These are phyloP conservation scores for Uromyces viciae-fabae DNA, from an alignment of 1,284 basidiomycete species.

Conservation along the genomic window DNA sequence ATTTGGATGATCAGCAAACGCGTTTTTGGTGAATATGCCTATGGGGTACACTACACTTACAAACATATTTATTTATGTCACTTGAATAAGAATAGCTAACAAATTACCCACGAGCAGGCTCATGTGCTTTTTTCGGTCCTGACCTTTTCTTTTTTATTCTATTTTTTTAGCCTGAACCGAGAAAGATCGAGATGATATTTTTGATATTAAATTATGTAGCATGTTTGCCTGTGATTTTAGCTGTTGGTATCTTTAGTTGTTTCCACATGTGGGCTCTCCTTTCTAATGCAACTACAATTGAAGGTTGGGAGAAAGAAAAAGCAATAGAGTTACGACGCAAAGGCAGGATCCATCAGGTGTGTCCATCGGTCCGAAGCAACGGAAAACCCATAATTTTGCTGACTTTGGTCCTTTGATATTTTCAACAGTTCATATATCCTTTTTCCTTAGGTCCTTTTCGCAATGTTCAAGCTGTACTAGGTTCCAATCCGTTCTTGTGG, in stretches of 20 bases:
- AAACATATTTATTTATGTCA: too few relatives aligned
- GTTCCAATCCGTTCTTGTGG: conserved; percentile 49
- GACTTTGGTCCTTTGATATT: background rate
- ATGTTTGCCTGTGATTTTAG: conserved; percentile 40
- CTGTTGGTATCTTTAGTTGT: conserved; percentile 43
- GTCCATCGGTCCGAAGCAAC: too few relatives aligned
- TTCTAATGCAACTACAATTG: conserved; percentile 45
- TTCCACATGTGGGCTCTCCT: conserved; percentile 41
- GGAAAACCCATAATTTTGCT: background rate
- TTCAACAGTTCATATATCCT: conserved; percentile 50
- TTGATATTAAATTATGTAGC: conserved; percentile 43
- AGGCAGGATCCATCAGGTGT: conserved; percentile 40
- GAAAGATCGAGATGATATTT: conserved; percentile 37
- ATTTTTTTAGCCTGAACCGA: conserved; percentile 22
- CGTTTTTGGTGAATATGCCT: conserved; percentile 33
- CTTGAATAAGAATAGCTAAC: too few relatives aligned
- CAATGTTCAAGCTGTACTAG: conserved; percentile 50
- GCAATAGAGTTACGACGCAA: conserved; percentile 27
- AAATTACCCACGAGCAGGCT: background rate
- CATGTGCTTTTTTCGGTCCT: background rate
- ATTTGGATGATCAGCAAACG: conserved; percentile 46
- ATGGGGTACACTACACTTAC: conserved; percentile 25
- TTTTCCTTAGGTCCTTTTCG: conserved; percentile 50
- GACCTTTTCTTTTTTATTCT: background rate
- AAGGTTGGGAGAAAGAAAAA: conserved; percentile 46